Base-by-base conservation (phyloP, 768 basidiomycete genomes). In the Pleurotus platypus region DNA sequence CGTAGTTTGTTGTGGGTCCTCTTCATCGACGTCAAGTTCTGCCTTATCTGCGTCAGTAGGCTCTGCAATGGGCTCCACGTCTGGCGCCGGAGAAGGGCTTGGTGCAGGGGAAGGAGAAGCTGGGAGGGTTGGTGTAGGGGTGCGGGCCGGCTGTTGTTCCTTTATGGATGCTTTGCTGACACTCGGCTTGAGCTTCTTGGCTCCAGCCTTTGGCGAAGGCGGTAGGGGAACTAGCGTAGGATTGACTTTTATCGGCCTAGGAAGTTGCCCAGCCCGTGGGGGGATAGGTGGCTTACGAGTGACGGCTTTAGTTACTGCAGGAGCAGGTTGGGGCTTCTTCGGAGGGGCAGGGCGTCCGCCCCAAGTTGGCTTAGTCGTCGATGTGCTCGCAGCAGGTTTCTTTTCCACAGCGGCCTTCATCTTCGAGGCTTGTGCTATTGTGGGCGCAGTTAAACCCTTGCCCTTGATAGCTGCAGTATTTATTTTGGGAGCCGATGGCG, bases 101-200 rank as follows among this genome's bases (percentile, higher is more conserved):
- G 20, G 59, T 66, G 16, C 15, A 9, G 51, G 26, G 37, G 62
- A 56, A 16, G 76, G 73, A 18, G 75, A 75, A 11, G 70, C 66
- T 26, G 75, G 75, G 46, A 76, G 61, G 1, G 66, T 60, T 27
- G 75, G 70, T n/a, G 69, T 68, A n/a, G 37, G 16, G n/a, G 16
- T 46, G n/a, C 49, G 20, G 15, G 12, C 11, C 12, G 55, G 45
- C 30, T 47, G 42, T 45, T 45, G n/a, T n/a, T 39, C n/a, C 16
- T 16, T 22, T 3, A 24, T 46, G 16, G 15, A 16, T 13, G 13
- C 18, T 20, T 56, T 18, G 35, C 27, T 37, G 26, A 13, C 30
- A 26, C 16, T 11, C 5, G 46, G 53, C 40, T 22, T 43, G 39
- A 43, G 20, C 47, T 58, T 56, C n/a, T 35, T 47, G 49, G 43